Base-by-base conservation (phyloP, 352 stramenopile species). In the Halophytophthora batemanensis region DNA sequence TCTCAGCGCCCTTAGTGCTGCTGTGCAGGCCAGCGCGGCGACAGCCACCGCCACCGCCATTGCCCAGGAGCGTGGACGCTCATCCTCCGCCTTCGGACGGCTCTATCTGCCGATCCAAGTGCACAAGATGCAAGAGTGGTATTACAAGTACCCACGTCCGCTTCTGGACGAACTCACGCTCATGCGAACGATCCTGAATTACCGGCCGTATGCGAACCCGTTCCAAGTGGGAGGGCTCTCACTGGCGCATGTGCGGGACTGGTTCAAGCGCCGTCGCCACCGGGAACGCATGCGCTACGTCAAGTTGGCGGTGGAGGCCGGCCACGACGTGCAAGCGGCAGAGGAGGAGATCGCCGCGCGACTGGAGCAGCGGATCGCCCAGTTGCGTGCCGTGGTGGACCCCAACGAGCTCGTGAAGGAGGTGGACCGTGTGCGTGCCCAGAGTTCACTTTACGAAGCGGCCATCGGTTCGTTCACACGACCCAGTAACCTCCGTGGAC, bases 111-210 rank as follows among this genome's bases (percentile, higher is more conserved):
- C 77, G 1, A 31, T 87, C 37, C 82, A 93, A 45, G 64, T 85
- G 33, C 78, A 87, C 45, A 93, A 91, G 54, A 59, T 93, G 19
- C 78, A 93, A 53, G 76, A 87, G 59, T 93, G 82, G 82, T 93
- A 91, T 61, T 85, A 87, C 47, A 69, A 62, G 56, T 93, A 93
- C 59, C 82, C 82, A 7, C 74, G 82, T 1, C 82, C 82, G 31
- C 41, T 93, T 7, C 71, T 78, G 0, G 82, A 93, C 48, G 82
- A 93, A 53, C 69, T 93, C 11, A 90, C 82, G 43, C 65, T 91
- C 21, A 93, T 93, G 82, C 74, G 77, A 22, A 88, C 77, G 33
- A 90, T 93, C 34, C 59, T 93, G 34, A 90, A 87, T 62, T 90
- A 90, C 53, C 77, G 75, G 21, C 82, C 80, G 38, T 91, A 83